A percentile compares a stretch with the other conserved stretches of the same genome.
phyloP scores from a whole-genome alignment of 768 basidiomycete genomes.

The Termitomyces titanicus region DNA sequence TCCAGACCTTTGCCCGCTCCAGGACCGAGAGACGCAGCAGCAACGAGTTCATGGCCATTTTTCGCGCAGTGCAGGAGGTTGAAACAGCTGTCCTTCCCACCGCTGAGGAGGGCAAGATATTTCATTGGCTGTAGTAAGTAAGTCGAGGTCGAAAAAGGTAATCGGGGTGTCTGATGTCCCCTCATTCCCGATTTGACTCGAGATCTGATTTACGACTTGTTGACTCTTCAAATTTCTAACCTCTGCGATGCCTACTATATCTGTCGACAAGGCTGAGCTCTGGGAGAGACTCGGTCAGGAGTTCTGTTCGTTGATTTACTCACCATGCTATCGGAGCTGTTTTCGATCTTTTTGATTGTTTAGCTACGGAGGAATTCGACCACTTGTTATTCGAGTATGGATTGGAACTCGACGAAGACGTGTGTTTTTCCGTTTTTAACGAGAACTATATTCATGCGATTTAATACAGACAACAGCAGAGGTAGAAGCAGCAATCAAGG shows the following conservation, averaged over 20 bases:
- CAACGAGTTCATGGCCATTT: slow-evolving; percentile 85
- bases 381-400: slow-evolving; percentile 96
- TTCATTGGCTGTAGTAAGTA: slow-evolving; percentile 76
- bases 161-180: slow-evolving; percentile 19
- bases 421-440: slow-evolving; percentile 31
- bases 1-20: slow-evolving; percentile 77
- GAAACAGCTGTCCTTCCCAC: slow-evolving; percentile 97
- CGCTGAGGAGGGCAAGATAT: slow-evolving; percentile 91
- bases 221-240: slow-evolving; percentile 12
- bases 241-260: slow-evolving; percentile 83
- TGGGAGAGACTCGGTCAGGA: slow-evolving; percentile 80
- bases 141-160: slow-evolving; percentile 13
- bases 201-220: slow-evolving; percentile 18
- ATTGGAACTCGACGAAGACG: slow-evolving; percentile 96
- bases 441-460: background rate
- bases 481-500: slow-evolving; percentile 76
- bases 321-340: background rate
- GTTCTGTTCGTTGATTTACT: slow-evolving; percentile 56
- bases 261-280: slow-evolving; percentile 94
- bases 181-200: slow-evolving; percentile 26
- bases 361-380: slow-evolving; percentile 95
- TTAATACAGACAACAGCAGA: slow-evolving; percentile 78
- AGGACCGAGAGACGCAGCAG: slow-evolving; percentile 86
- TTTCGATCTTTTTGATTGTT: slow-evolving; percentile 17
- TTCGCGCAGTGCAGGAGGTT: slow-evolving; percentile 85